phyloP scores from a whole-genome alignment of 2,329 filamentous ascomycete genomes.

The Colletotrichum tropicicola region DNA sequence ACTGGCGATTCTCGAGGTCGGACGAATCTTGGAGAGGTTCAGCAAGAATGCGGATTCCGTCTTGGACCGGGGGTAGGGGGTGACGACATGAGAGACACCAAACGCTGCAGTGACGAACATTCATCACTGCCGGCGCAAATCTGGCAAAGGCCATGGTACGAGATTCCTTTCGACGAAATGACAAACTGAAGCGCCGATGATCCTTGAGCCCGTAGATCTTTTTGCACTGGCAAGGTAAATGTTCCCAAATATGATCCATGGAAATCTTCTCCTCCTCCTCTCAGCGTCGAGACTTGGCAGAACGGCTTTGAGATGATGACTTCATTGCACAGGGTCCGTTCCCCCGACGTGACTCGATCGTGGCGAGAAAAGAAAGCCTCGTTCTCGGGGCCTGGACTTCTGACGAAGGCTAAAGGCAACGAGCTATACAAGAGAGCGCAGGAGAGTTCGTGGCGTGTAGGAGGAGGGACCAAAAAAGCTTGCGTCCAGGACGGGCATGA shows the following conservation, averaged over 20 bases:
- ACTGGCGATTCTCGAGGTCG: neutral
- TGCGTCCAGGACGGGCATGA: conserved; percentile 17
- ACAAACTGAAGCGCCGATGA: no score
- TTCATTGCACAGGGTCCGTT: conserved; percentile 9
- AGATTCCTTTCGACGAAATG: no score
- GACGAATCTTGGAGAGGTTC: conserved; percentile 3
- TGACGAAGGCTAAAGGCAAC: neutral
- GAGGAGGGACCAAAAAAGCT: conserved; percentile 5
- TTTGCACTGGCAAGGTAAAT: neutral
- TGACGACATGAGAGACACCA: neutral
- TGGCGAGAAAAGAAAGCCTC: conserved; percentile 5
- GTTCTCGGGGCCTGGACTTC: conserved; percentile 11
- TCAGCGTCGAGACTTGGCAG: neutral
- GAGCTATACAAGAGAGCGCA: neutral
- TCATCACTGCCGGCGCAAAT: no score
- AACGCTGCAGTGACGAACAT: neutral
- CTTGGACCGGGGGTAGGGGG: neutral
- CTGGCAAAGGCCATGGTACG: no score
- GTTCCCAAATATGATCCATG: neutral
- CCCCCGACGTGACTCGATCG: conserved; percentile 1
- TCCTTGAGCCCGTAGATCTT: neutral
- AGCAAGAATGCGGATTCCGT: neutral
- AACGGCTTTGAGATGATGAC: neutral
- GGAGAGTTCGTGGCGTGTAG: conserved; percentile 17
- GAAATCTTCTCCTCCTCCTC: neutral